Base-by-base conservation (phyloP, 2,329 filamentous ascomycete genomes). In the Pseudohalonectria lignicola region DNA sequence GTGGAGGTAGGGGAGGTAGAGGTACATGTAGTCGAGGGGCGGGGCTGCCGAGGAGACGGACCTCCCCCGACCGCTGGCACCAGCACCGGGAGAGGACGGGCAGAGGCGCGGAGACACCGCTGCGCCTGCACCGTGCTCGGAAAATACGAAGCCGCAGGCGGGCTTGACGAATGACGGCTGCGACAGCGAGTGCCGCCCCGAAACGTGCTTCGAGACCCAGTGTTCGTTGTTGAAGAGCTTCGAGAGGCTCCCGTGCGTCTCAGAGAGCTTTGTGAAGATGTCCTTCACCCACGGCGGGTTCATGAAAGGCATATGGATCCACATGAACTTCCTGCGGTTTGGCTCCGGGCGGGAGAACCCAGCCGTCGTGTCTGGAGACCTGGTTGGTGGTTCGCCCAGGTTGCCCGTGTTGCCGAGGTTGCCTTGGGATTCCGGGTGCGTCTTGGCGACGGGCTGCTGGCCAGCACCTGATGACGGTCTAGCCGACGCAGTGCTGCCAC, bases 1-100 rank as follows among this genome's bases (percentile, higher is more conserved):
- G 43, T 81, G 75, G 0, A 81, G 64, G 46, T 79, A 77, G 0
- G 74, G 74, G 1, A 77, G 53, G 40, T 71, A 74, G 1, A 74
- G 49, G 26, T 67, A 73, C 1, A 72, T 59, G 37, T 64, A 66
- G 8, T 31, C 50, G 1, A 47, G 46, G 10, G 17, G 29, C 4
- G 31, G 31, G 13, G 19, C n/a, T 33, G n/a, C 23, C 12, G 23
- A 12, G 23, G 23, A 26, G n/a, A n/a, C n/a, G n/a, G n/a, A n/a
- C n/a, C n/a, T n/a, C n/a, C n/a, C n/a, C n/a, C n/a, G n/a, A n/a
- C n/a, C n/a, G n/a, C n/a, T n/a, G n/a, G n/a, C n/a, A n/a, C n/a
- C n/a, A n/a, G n/a, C n/a, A n/a, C n/a, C n/a, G n/a, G n/a, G n/a
- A n/a, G n/a, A n/a, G n/a, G n/a, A n/a, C n/a, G n/a, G n/a, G n/a